Evolutionary conservation across 1,139 yeast species (phyloP).

Genomic region (Sugiyamaella grinbergsii): DNA sequence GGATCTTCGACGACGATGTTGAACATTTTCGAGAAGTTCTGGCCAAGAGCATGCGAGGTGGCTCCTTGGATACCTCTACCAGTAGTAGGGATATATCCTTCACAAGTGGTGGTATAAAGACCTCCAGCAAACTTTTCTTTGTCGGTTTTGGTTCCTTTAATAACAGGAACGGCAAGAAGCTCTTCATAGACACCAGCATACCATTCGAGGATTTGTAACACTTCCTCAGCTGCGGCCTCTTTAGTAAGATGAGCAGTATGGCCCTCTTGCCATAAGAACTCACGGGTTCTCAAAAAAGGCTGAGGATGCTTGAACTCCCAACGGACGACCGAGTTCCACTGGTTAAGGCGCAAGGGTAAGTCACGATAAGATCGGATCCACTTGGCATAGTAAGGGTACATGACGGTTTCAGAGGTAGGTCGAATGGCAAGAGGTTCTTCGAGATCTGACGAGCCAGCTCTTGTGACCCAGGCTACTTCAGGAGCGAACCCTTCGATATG

Average conservation of each 20-base stretch:
- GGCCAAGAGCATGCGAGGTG: conserved; percentile 96
- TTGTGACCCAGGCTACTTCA: conserved; percentile 99
- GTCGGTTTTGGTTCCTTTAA: conserved; percentile 93
- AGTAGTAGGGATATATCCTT: conserved; percentile 96
- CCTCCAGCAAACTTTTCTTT: conserved; percentile 99
- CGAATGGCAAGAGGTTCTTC: conserved; percentile 99
- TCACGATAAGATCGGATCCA: conserved; percentile 99
- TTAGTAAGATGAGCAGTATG: conserved; percentile 93
- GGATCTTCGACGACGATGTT: conserved; percentile 95
- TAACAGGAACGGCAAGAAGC: conserved; percentile 94
- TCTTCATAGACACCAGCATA: conserved; percentile 86
- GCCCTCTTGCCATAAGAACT: conserved; percentile 99
- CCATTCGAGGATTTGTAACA: conserved; percentile 78
- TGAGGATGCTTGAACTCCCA: conserved; percentile 99
- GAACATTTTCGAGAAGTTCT: conserved; percentile 98
- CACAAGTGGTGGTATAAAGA: conserved; percentile 89
- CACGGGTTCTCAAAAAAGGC: conserved; percentile 98
- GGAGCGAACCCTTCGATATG: conserved; percentile 99
- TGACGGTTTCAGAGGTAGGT: conserved; percentile 99
- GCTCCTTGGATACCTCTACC: conserved; percentile 99
- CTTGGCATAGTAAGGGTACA: conserved; percentile 99
- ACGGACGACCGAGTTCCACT: conserved; percentile 99
- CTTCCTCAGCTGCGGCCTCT: conserved; percentile 82
- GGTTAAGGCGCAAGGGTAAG: conserved; percentile 92
- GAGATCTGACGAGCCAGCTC: conserved; percentile 89